phyloP scores from a whole-genome alignment of 257 asterid species.

The Striga asiatica region DNA sequence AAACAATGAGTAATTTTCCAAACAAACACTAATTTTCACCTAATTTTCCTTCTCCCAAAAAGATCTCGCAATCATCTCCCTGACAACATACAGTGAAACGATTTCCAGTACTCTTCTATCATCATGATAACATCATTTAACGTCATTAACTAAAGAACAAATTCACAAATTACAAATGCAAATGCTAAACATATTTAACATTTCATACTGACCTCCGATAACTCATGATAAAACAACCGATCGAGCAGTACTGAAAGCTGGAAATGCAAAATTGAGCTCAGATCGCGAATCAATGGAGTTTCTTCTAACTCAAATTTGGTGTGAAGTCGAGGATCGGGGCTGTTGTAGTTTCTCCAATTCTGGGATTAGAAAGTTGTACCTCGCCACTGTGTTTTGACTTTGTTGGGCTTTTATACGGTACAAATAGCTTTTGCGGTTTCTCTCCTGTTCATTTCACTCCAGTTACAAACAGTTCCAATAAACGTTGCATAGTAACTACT shows the following conservation, averaged over 20 bases:
- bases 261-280: background rate
- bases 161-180: conserved; percentile 3
- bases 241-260: background rate
- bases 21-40: background rate
- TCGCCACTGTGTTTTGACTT: conserved; percentile 3
- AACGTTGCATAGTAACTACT: no score
- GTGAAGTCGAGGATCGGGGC: conserved; percentile 3
- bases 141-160: background rate
- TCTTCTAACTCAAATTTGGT: background rate
- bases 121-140: conserved; percentile 4
- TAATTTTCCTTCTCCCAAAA: background rate
- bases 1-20: background rate
- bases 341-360: conserved; percentile 9
- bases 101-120: background rate
- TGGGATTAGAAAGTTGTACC: conserved; percentile 7
- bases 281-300: conserved; percentile 19
- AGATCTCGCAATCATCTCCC: background rate
- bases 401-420: background rate
- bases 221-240: conserved; percentile 30
- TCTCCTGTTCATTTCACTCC: conserved; percentile 2
- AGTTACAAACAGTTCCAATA: conserved; percentile 2
- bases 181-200: background rate
- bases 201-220: conserved; percentile 43
- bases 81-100: background rate
- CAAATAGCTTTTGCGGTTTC: no score